phyloP scores from a whole-genome alignment of 805 yeast species.

The Priceomyces melissophilus region DNA sequence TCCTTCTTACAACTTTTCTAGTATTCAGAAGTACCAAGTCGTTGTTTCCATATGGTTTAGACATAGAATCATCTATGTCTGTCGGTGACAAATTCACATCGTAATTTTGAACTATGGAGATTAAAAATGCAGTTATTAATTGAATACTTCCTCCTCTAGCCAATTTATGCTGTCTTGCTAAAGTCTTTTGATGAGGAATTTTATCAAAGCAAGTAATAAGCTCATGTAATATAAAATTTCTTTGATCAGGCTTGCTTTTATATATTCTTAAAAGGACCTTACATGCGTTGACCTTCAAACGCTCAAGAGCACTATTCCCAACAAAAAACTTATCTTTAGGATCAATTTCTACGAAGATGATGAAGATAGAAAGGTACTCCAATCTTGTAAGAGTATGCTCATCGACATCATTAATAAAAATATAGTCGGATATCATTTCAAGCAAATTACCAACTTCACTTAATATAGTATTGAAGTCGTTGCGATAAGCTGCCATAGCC shows the following conservation, averaged over 20 bases:
- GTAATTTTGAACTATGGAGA: conserved; percentile 41
- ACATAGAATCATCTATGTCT: conserved; percentile 6
- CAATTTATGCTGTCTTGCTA: conserved; percentile 42
- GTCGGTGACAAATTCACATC: conserved; percentile 14
- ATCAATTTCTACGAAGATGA: conserved; percentile 38
- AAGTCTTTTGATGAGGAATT: conserved; percentile 43
- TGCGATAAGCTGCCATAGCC: conserved; percentile 7
- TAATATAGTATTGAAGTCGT: conserved; percentile 9
- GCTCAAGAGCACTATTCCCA: conserved; percentile 18
- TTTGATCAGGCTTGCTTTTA: conserved; percentile 44
- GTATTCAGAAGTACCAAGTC: conserved; percentile 2
- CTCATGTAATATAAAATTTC: conserved; percentile 60
- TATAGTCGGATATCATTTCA: conserved; percentile 8
- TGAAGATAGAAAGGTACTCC: conserved; percentile 47
- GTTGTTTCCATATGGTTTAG: not conserved
- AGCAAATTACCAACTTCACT: conserved; percentile 12
- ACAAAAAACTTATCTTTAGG: conserved; percentile 19
- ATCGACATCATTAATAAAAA: conserved; percentile 19
- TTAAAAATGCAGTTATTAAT: conserved; percentile 42
- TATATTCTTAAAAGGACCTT: conserved; percentile 33
- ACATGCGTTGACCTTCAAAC: conserved; percentile 24
- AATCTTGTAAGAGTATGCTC: conserved; percentile 56
- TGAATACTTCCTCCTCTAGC: conserved; percentile 48
- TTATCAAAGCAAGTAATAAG: conserved; percentile 48
- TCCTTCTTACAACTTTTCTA: conserved; percentile 3